These are phyloP conservation scores for Cryptosporidium andersoni DNA, from an alignment of 169 alveolate genomes.

Conservation along the genomic window DNA sequence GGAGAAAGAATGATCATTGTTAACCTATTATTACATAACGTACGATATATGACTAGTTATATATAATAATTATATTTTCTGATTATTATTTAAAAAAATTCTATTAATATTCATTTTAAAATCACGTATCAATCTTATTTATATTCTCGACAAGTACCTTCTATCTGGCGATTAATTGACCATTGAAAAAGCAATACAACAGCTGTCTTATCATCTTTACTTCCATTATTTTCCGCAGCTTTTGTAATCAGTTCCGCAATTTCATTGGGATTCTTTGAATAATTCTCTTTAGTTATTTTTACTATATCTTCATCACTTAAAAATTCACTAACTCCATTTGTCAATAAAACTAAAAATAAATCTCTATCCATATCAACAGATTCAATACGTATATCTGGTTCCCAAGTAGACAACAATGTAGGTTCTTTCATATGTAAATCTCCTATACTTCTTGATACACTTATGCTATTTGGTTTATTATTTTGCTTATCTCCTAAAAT, in stretches of 20 bases:
- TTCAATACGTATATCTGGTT: conserved; percentile 48
- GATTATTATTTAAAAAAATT: too few relatives aligned
- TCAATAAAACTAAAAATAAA: conserved; percentile 46
- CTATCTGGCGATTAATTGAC: conserved; percentile 7
- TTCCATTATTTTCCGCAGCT: conserved; percentile 51
- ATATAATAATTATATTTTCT: too few relatives aligned
- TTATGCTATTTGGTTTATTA: conserved; percentile 23
- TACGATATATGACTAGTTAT: too few relatives aligned
- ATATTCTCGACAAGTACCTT: too few relatives aligned
- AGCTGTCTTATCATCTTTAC: conserved; percentile 67
- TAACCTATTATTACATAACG: too few relatives aligned
- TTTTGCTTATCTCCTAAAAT: conserved; percentile 36
- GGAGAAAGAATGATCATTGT: too few relatives aligned
- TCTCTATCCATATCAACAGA: conserved; percentile 43
- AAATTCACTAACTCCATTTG: conserved; percentile 59
- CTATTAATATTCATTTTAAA: too few relatives aligned
- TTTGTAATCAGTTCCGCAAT: conserved; percentile 29
- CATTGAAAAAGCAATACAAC: conserved; percentile 48
- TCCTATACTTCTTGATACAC: conserved; percentile 64
- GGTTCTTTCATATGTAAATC: conserved; percentile 58
- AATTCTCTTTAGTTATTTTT: conserved; percentile 13
- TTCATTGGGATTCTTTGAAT: conserved; percentile 25
- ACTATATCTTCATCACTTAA: conserved; percentile 46
- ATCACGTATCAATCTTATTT: too few relatives aligned
- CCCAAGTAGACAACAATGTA: conserved; percentile 25